These are phyloP conservation scores for Phanerochaete carnosa DNA, from an alignment of 768 basidiomycete genomes.

Conservation along the genomic window DNA sequence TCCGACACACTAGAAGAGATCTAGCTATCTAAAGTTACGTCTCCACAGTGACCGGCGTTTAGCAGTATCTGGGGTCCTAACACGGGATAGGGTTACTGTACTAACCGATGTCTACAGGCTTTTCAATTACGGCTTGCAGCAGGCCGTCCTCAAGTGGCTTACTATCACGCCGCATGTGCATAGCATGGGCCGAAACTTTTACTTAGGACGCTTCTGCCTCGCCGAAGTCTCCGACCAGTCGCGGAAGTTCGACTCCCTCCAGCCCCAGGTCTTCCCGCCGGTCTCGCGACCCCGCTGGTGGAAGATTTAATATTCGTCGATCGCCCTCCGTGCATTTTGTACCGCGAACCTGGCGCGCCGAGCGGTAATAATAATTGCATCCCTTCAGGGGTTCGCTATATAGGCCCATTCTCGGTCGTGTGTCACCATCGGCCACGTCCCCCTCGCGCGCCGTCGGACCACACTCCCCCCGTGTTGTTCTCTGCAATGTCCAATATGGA, in stretches of 20 bases:
- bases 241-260: neutral
- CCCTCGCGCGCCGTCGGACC: neutral
- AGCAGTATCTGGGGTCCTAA: neutral
- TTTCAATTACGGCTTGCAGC: neutral
- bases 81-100: no score
- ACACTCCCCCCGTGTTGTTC: neutral
- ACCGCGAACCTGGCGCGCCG: neutral
- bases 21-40: neutral
- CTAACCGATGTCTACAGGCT: neutral
- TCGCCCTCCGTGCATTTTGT: neutral
- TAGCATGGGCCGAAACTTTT: neutral
- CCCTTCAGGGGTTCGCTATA: neutral
- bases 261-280: neutral
- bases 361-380: neutral
- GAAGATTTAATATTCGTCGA: neutral
- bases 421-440: neutral
- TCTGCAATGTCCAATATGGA: slow-evolving; percentile 15
- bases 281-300: neutral
- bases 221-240: neutral
- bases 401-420: neutral
- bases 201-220: neutral
- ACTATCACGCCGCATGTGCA: neutral
- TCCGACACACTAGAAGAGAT: no score
- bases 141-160: neutral
- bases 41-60: neutral